Conservation (phyloP, 352 stramenopile species). For the Globisporangium perplexum region DNA sequence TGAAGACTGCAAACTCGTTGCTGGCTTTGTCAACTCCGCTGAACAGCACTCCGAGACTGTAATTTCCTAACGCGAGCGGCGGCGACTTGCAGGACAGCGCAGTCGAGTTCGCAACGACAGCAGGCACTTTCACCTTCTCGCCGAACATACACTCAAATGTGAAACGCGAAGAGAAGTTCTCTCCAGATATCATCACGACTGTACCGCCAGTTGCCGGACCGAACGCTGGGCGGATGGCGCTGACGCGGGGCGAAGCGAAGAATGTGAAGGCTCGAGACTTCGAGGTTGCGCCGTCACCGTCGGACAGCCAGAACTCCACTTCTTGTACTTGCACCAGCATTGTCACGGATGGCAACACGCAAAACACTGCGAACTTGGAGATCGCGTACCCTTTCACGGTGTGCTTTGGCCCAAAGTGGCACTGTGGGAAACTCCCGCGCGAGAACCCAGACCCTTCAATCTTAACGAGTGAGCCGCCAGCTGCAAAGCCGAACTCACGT, state of each 20-base stretch:
- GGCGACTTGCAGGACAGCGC: constrained; percentile 21
- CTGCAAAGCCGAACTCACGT: constrained; percentile 8
- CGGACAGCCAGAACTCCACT: constrained; percentile 31
- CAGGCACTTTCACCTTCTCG: constrained; percentile 4
- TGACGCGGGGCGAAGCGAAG: constrained; percentile 14
- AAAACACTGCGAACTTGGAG: constrained; percentile 20
- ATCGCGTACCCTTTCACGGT: constrained; percentile 14
- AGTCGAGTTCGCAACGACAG: constrained; percentile 5
- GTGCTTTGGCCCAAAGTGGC: constrained; percentile 24
- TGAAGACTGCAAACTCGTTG: constrained; percentile 28
- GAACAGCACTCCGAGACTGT: constrained; percentile 27
- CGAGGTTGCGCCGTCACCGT: constrained; percentile 19
- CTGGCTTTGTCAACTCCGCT: constrained; percentile 10
- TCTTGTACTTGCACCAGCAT: constrained; percentile 1
- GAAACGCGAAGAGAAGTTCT: constrained; percentile 18
- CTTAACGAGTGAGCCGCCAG: constrained; percentile 24
- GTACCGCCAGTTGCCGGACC: constrained; percentile 29
- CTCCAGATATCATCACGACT: constrained; percentile 14
- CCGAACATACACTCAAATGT: constrained; percentile 31
- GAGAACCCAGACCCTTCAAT: constrained; percentile 28
- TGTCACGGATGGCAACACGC: constrained; percentile 16
- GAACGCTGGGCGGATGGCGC: constrained; percentile 16
- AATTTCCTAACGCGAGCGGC: constrained; percentile 16
- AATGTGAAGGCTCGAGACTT: constrained; percentile 18
- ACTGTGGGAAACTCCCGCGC: constrained; percentile 12